Evolutionary conservation across 2,329 filamentous ascomycete species (phyloP), one percentile per base, ranked within the genome.

Genomic region (Aphanocladium album): DNA sequence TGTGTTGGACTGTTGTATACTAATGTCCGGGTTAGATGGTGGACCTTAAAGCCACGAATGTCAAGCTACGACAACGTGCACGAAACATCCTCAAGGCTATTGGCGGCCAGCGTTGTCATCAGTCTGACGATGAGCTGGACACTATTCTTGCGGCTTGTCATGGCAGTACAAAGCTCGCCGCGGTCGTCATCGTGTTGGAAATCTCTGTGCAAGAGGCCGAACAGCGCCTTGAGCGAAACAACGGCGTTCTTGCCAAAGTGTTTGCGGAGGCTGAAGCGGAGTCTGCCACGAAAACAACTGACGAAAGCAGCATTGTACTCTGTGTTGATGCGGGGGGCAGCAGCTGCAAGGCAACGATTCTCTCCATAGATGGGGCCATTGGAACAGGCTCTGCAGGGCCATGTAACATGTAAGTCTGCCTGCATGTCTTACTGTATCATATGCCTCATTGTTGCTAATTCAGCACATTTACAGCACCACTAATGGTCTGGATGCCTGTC

Each of bases 311-410:
- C 25, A 30, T 68, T 55, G 68, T 72, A 3, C 65, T 78, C 2
- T 77, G 75, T 41, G 69, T 78, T 19, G 76, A 79, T 65, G 76
- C 75, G 0, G 76, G 76, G 17, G 76, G 75, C 1, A 76, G 69
- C 3, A 77, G 76, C 62, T 77, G 75, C 61, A 75, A 73, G 21
- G 76, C 75, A n/a, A 69, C 69, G 2, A 61, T 76, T 12, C 61
- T 72, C 5, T 67, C 69, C 17, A 57, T 60, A 1, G 57, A 66
- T 19, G 71, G 71, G 2, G 50, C 63, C 5, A 54, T 65, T 0
- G 70, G 69, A 2, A 64, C 64, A 25, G 74, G 74, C 5, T 68
- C 66, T 35, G 68, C 71, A 39, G 73, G 74, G 2, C 68, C 73
- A 19, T 76, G 75, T 57, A 78, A 78, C 65, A 62, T 77, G 74